Conservation (phyloP, 805 yeast species). For the Kluyveromyces siamensis region DNA sequence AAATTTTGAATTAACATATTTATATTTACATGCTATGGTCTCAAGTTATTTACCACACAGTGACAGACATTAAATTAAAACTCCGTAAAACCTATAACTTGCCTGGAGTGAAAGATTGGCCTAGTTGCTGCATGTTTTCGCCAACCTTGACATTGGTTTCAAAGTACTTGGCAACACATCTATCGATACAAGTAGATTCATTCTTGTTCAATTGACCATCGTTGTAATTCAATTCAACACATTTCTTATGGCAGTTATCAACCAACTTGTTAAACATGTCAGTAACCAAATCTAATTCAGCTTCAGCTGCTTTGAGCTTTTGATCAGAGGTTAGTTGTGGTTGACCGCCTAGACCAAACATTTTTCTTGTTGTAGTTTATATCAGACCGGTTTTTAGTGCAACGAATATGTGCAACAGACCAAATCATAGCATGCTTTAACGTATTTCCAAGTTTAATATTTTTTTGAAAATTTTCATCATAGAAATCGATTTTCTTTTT, state of each 20-base stretch:
- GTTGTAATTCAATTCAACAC: conserved; percentile 56
- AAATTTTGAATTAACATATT: not conserved
- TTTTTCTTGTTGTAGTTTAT: conserved; percentile 53
- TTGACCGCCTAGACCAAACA: conserved; percentile 63
- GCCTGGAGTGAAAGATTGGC: conserved; percentile 35
- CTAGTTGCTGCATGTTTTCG: conserved; percentile 55
- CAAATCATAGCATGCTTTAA: no score
- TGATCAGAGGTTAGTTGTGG: conserved; percentile 69
- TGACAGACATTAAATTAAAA: conserved; percentile 1
- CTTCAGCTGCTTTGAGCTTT: conserved; percentile 85
- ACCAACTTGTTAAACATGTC: conserved; percentile 94
- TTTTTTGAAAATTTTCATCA: no score
- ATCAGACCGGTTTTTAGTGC: no score
- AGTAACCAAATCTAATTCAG: conserved; percentile 94
- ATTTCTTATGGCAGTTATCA: conserved; percentile 80
- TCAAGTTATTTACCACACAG: not conserved
- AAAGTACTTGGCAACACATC: conserved; percentile 93
- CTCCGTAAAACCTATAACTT: conserved; percentile 12
- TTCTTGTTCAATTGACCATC: conserved; percentile 70
- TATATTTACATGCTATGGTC: not conserved
- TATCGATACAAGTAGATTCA: conserved; percentile 83
- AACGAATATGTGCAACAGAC: no score
- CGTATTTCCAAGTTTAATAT: no score
- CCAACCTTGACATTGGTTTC: conserved; percentile 93
- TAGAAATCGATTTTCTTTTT: no score